These are phyloP conservation scores for Tillandsia leiboldiana DNA, from an alignment of 176 grass and related monocot genomes.

Conservation along the genomic window DNA sequence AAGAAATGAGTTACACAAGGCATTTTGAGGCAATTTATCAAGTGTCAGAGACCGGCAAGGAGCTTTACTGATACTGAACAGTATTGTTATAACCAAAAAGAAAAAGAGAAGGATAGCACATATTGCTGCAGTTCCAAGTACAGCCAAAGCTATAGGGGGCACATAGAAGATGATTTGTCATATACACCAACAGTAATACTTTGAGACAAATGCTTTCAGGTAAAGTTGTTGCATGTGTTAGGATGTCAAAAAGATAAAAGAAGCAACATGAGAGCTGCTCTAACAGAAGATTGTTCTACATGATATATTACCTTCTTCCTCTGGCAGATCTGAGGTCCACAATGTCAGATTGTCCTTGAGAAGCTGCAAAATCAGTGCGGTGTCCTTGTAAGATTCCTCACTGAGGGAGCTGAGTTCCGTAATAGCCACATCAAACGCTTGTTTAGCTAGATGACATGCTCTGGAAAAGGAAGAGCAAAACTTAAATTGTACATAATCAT, in stretches of 20 bases:
- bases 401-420: slow-evolving; percentile 11
- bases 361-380: slow-evolving; percentile 20
- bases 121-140: too few relatives aligned
- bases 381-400: slow-evolving; percentile 21
- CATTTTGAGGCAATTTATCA: too few relatives aligned
- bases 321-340: slow-evolving; percentile 18
- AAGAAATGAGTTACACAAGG: too few relatives aligned
- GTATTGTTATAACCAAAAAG: too few relatives aligned
- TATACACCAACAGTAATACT: too few relatives aligned
- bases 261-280: background rate
- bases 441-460: slow-evolving; percentile 17
- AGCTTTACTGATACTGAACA: too few relatives aligned
- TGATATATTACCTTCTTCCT: slow-evolving; percentile 21
- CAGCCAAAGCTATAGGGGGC: too few relatives aligned
- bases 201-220: background rate
- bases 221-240: background rate
- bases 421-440: slow-evolving; percentile 21
- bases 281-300: background rate
- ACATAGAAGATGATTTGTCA: too few relatives aligned
- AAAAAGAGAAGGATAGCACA: too few relatives aligned
- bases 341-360: slow-evolving; percentile 13
- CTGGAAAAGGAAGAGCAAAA: slow-evolving; percentile 2
- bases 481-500: background rate
- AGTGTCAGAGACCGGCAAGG: too few relatives aligned
- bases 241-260: background rate